Percentiles rank a stretch among this genome's conserved stretches.
Evolutionary conservation across 768 basidiomycete genomes (phyloP).

Genomic region (Filobasidium wieringae): DNA sequence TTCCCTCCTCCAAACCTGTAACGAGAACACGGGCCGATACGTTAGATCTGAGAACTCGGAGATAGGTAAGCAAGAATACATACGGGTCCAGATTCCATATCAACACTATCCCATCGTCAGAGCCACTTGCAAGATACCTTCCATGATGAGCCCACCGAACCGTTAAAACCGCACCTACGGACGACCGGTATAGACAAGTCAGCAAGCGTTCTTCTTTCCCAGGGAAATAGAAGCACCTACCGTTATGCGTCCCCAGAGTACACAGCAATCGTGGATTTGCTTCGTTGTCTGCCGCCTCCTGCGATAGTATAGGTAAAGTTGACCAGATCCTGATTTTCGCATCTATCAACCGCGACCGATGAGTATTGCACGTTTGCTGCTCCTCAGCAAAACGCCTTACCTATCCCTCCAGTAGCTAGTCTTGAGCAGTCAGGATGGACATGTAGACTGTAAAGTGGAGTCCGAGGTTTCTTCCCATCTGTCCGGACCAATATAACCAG

Average conservation of each 20-base stretch:
- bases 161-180: constrained; percentile 59
- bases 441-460: constrained; percentile 82
- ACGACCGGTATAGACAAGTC: not conserved
- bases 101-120: constrained; percentile 90
- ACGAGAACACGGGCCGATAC: not conserved
- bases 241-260: constrained; percentile 85
- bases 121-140: constrained; percentile 85
- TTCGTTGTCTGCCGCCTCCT: constrained; percentile 51
- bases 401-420: constrained; percentile 88
- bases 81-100: constrained; percentile 96
- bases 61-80: not conserved
- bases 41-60: not conserved
- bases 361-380: not conserved
- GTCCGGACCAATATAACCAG: not conserved
- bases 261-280: constrained; percentile 73
- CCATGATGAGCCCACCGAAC: constrained; percentile 92
- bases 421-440: constrained; percentile 92
- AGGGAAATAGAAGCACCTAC: no score
- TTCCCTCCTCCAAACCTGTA: constrained; percentile 64
- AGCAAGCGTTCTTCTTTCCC: not conserved
- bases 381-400: constrained; percentile 20
- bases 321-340: constrained; percentile 96
- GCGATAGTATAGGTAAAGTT: constrained; percentile 81
- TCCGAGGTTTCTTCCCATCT: constrained; percentile 53
- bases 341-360: constrained; percentile 42